phyloP scores from a whole-genome alignment of 1,139 yeast species.

The Hyphopichia buzzinii region DNA sequence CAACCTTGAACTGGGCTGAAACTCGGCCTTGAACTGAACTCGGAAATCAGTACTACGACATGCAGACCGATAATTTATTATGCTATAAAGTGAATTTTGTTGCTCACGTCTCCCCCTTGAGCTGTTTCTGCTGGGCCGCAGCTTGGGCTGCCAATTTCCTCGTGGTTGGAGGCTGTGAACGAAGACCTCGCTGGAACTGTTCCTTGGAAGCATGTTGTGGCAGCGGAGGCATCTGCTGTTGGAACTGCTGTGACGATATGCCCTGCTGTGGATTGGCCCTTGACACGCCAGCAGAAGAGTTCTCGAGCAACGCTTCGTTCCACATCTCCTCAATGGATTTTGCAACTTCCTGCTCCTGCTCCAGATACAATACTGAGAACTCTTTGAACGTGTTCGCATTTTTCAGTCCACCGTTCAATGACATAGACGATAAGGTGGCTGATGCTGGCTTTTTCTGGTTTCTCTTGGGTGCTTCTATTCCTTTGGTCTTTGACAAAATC shows the following conservation, averaged over 20 bases:
- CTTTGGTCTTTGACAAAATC: constrained; percentile 15
- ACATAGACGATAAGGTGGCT: constrained; percentile 5
- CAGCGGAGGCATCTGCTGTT: constrained; percentile 3
- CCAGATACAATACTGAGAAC: constrained; percentile 31
- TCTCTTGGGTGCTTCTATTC: constrained; percentile 22
- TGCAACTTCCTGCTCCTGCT: constrained; percentile 30
- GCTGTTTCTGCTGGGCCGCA: constrained; percentile 9
- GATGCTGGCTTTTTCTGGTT: constrained; percentile 12
- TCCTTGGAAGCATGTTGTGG: constrained; percentile 3
- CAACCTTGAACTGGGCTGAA: no score
- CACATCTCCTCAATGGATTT: constrained; percentile 31
- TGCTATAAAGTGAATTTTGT: no score
- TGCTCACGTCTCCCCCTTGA: not conserved
- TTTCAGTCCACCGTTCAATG: constrained; percentile 6
- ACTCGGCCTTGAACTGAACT: no score
- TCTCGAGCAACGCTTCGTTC: constrained; percentile 38
- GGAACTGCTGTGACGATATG: constrained; percentile 8
- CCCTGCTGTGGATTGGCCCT: constrained; percentile 11
- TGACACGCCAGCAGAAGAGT: constrained; percentile 4
- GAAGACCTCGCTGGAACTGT: constrained; percentile 7
- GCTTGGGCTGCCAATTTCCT: constrained; percentile 30
- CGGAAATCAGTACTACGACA: no score
- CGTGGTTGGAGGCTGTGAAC: constrained; percentile 32
- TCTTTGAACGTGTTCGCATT: constrained; percentile 36
- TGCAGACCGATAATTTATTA: no score